Evolutionary conservation across 139 green algal genomes (phyloP).

Genomic region (Raphidocelis subcapitata): DNA sequence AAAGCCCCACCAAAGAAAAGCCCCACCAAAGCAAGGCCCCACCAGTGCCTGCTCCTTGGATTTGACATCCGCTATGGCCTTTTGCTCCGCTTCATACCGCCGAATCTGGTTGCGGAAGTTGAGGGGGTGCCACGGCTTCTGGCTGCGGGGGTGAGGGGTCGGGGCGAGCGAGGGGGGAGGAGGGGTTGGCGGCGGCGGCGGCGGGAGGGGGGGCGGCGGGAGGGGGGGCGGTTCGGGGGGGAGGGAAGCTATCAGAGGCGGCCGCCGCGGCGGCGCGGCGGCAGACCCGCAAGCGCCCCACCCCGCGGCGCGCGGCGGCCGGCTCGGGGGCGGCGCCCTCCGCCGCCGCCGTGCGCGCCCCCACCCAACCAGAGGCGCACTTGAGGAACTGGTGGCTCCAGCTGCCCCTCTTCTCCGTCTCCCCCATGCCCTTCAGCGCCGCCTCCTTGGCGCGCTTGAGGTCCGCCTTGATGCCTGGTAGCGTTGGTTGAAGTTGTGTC

Average conservation of each 20-base stretch:
- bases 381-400: conserved; percentile 86
- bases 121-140: conserved; percentile 84
- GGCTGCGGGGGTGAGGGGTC: not conserved
- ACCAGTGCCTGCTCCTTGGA: conserved; percentile 56
- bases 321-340: not conserved
- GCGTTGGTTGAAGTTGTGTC: too few relatives aligned
- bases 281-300: too few relatives aligned
- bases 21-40: not conserved
- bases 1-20: not conserved
- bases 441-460: conserved; percentile 44
- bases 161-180: not conserved
- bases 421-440: conserved; percentile 32
- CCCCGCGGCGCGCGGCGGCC: not conserved
- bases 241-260: not conserved
- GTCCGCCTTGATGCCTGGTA: conserved; percentile 49
- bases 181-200: not conserved
- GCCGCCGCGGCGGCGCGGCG: not conserved
- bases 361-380: conserved; percentile 27
- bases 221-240: too few relatives aligned
- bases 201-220: too few relatives aligned
- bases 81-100: conserved; percentile 67
- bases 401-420: conserved; percentile 41
- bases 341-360: not conserved
- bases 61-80: conserved; percentile 48
- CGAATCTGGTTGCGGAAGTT: conserved; percentile 57